Evolutionary conservation across 148 eudicot species (phyloP).

Genomic region (Fagopyrum esculentum): DNA sequence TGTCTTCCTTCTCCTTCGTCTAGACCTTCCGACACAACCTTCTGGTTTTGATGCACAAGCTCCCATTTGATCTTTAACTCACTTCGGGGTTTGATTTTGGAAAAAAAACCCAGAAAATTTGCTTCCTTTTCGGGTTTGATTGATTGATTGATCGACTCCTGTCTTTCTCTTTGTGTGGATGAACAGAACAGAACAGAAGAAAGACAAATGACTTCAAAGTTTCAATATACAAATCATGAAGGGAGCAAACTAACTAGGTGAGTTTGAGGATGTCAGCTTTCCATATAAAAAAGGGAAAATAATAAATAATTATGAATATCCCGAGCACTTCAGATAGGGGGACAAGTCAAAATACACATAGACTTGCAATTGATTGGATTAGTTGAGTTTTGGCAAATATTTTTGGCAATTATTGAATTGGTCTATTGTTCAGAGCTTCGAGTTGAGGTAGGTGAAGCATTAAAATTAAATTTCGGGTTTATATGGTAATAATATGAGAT

Average conservation of each 20-base stretch:
- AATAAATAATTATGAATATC: neutral
- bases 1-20: conserved; percentile 28
- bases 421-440: neutral
- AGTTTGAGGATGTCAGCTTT: neutral
- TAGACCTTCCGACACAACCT: conserved; percentile 42
- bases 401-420: neutral
- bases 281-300: neutral
- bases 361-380: neutral
- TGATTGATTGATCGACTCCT: neutral
- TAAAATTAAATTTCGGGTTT: too few species aligned
- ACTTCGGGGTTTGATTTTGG: neutral
- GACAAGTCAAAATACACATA: neutral
- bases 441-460: neutral
- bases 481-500: too few species aligned
- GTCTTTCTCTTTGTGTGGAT: neutral
- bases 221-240: neutral
- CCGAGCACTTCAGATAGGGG: neutral
- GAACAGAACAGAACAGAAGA: neutral
- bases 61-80: conserved; percentile 43
- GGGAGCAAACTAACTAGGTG: neutral
- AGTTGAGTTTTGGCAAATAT: neutral
- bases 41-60: conserved; percentile 70
- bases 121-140: neutral
- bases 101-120: neutral
- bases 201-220: neutral